Evolutionary conservation across 805 yeast species (phyloP).

Genomic region (Grigorovia yakushimaensis): DNA sequence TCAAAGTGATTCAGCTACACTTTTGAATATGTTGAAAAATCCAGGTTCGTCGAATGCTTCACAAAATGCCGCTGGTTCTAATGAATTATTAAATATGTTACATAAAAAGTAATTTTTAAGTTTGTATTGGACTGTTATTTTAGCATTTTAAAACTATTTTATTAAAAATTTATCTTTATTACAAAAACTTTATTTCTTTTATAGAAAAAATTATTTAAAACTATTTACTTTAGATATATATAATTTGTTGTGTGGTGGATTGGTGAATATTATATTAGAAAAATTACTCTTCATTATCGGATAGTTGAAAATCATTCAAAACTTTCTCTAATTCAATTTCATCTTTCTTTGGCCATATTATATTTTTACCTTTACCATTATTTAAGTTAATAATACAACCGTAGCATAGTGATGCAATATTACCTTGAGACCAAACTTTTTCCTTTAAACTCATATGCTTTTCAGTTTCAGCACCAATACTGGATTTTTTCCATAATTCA

Average conservation of each 20-base stretch:
- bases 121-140: too few species aligned
- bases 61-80: background rate
- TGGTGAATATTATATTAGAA: background rate
- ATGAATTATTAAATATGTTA: conserved; percentile 17
- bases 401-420: conserved; percentile 45
- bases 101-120: conserved; percentile 7
- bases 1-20: conserved; percentile 9
- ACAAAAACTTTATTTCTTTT: too few species aligned
- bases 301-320: conserved; percentile 39
- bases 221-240: too few species aligned
- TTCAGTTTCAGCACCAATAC: conserved; percentile 13
- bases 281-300: conserved; percentile 27
- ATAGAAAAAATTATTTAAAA: too few species aligned
- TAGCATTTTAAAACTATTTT: too few species aligned
- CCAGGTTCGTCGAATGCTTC: background rate
- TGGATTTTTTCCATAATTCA: conserved; percentile 26
- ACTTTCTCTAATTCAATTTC: conserved; percentile 29
- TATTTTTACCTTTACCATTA: conserved; percentile 28
- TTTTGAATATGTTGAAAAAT: conserved; percentile 14
- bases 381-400: conserved; percentile 65
- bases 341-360: conserved; percentile 33
- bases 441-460: conserved; percentile 16
- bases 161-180: too few species aligned
- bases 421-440: conserved; percentile 11
- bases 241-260: too few species aligned